These are phyloP conservation scores for Boletus edulis DNA, from an alignment of 768 basidiomycete genomes.

Conservation along the genomic window DNA sequence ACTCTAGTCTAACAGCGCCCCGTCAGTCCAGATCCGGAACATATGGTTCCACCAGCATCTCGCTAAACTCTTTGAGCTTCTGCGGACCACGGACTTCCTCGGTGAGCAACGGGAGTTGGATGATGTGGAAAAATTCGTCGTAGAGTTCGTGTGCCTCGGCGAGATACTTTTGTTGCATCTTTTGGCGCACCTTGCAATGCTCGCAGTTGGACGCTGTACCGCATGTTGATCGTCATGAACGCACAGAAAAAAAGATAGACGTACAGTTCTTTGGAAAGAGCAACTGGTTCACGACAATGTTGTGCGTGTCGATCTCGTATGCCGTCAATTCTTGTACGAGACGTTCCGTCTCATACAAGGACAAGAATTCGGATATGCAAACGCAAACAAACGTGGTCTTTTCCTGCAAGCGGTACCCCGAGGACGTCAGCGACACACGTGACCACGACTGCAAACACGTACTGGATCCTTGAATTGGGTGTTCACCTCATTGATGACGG, in stretches of 20 bases:
- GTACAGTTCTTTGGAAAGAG: constrained; percentile 88
- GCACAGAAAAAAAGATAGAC: constrained; percentile 22
- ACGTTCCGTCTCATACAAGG: constrained; percentile 97
- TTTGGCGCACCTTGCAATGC: constrained; percentile 90
- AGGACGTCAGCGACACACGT: background rate
- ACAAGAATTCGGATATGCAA: constrained; percentile 97
- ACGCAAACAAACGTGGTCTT: constrained; percentile 99
- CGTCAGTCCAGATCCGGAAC: constrained; percentile 39
- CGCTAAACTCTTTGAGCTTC: constrained; percentile 89
- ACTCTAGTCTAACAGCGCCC: too few relatives aligned
- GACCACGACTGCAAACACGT: constrained; percentile 32
- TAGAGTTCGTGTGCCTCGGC: constrained; percentile 96
- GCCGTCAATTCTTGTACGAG: constrained; percentile 93
- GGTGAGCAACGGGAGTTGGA: constrained; percentile 88
- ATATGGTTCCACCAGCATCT: constrained; percentile 86
- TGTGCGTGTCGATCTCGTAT: constrained; percentile 97
- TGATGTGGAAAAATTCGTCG: constrained; percentile 97
- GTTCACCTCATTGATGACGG: constrained; percentile 97
- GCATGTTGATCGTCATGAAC: background rate
- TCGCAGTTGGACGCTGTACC: constrained; percentile 83
- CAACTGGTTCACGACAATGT: constrained; percentile 97
- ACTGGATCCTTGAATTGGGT: constrained; percentile 99
- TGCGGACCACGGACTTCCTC: constrained; percentile 97
- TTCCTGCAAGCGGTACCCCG: constrained; percentile 51
- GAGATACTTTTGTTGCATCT: constrained; percentile 99